phyloP scores from a whole-genome alignment of 768 basidiomycete species.

The Trametes coccinea region DNA sequence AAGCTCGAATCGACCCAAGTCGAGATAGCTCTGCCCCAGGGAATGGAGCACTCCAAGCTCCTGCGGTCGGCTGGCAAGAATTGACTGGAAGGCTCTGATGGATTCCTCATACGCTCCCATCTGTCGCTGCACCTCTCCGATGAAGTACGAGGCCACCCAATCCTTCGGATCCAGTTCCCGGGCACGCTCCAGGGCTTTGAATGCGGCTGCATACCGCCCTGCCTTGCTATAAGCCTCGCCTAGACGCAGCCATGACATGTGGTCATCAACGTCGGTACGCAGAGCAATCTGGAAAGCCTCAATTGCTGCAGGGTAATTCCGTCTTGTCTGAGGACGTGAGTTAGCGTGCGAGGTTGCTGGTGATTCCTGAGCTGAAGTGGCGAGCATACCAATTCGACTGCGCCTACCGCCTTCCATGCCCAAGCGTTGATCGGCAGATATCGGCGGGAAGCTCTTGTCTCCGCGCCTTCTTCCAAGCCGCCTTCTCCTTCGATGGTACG shows the following conservation, averaged over 20 bases:
- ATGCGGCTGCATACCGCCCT: conserved; percentile 84
- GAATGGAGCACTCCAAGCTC: conserved; percentile 75
- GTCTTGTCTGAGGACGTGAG: conserved; percentile 50
- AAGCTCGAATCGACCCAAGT: conserved; percentile 66
- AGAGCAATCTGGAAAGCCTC: conserved; percentile 86
- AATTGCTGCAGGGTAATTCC: conserved; percentile 73
- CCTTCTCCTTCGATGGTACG: conserved; percentile 94
- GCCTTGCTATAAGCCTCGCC: conserved; percentile 90
- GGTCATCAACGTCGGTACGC: conserved; percentile 74
- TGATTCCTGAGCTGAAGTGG: conserved; percentile 15
- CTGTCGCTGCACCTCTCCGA: conserved; percentile 81
- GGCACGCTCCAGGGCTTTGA: conserved; percentile 82
- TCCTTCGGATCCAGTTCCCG: conserved; percentile 70
- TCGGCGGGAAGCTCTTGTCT: conserved; percentile 41
- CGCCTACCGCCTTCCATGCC: conserved; percentile 97
- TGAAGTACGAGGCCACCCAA: conserved; percentile 83
- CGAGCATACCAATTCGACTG: conserved; percentile 79
- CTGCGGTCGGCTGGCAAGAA: conserved; percentile 55
- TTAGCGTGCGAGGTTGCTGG: conserved; percentile 3
- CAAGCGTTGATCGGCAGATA: conserved; percentile 83
- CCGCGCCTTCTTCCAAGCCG: conserved; percentile 51
- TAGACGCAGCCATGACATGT: conserved; percentile 83
- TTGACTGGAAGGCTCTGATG: conserved; percentile 58
- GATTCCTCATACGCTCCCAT: conserved; percentile 78
- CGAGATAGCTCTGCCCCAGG: conserved; percentile 70